phyloP scores from a whole-genome alignment of 768 basidiomycete genomes.

The Tricholoma furcatifolium region DNA sequence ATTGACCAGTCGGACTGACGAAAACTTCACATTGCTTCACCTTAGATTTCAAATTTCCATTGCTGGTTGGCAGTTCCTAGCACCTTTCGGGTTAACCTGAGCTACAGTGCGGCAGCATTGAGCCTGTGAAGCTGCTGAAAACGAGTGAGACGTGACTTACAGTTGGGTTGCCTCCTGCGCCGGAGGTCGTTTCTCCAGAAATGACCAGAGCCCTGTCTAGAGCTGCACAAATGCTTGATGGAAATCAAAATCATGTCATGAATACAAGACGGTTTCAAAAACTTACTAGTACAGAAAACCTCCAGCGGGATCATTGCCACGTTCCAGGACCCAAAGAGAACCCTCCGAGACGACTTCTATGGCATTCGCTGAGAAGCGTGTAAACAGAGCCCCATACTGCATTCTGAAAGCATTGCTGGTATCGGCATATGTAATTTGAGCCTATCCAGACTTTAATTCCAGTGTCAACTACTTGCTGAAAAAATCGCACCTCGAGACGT shows the following conservation, averaged over 20 bases:
- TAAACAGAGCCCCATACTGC: background rate
- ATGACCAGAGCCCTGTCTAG: constrained; percentile 1
- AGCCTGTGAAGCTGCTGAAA: background rate
- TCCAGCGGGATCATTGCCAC: constrained; percentile 3
- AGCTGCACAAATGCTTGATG: constrained; percentile 3
- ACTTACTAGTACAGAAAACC: constrained; percentile 9
- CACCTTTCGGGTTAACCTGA: background rate
- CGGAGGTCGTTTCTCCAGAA: constrained; percentile 1
- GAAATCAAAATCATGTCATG: background rate
- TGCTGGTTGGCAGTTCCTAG: background rate
- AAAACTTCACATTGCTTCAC: too few relatives aligned
- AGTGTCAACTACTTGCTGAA: background rate
- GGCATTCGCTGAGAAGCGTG: background rate
- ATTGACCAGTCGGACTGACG: too few relatives aligned
- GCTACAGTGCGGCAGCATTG: background rate
- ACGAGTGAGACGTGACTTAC: background rate
- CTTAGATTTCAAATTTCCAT: too few relatives aligned
- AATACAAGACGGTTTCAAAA: background rate
- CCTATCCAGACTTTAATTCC: background rate
- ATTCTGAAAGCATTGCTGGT: constrained; percentile 5
- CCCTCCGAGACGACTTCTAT: background rate
- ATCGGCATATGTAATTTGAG: background rate
- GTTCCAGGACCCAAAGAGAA: too few relatives aligned
- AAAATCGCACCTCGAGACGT: background rate
- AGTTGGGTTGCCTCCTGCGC: background rate